phyloP scores from a whole-genome alignment of 495 filamentous ascomycete species.

The Cercophora sp. region DNA sequence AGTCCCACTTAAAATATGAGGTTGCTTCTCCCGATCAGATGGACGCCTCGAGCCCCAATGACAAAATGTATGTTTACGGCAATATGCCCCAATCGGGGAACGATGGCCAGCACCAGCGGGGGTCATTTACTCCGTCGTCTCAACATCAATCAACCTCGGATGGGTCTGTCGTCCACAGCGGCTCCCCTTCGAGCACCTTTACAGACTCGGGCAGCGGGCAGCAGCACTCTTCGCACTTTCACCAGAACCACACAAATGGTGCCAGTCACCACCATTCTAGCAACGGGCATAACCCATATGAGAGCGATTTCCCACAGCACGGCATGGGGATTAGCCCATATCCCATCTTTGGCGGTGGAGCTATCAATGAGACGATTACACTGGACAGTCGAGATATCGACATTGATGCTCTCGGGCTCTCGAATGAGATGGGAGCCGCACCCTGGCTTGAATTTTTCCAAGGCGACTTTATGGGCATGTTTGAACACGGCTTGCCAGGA shows the following conservation, averaged over 20 bases:
- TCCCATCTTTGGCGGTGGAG: constrained; percentile 37
- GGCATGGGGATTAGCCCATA: constrained; percentile 37
- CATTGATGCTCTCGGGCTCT: constrained; percentile 37
- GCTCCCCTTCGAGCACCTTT: constrained; percentile 33
- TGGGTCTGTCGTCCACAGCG: constrained; percentile 24
- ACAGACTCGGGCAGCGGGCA: constrained; percentile 15
- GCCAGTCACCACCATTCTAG: not conserved
- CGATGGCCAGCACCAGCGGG: constrained; percentile 11
- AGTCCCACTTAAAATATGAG: constrained; percentile 37
- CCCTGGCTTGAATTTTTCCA: constrained; percentile 32
- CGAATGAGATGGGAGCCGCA: constrained; percentile 30
- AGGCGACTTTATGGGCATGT: constrained; percentile 22
- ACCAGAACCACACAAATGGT: constrained; percentile 9
- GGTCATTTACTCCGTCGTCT: constrained; percentile 23
- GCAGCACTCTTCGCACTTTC: constrained; percentile 13
- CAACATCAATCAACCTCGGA: constrained; percentile 35
- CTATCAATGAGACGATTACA: constrained; percentile 52
- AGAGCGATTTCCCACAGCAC: constrained; percentile 35
- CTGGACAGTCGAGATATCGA: constrained; percentile 71
- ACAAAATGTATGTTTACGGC: constrained; percentile 25
- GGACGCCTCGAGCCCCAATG: constrained; percentile 17
- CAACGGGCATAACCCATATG: constrained; percentile 23
- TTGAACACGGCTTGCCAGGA: constrained; percentile 18
- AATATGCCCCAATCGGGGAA: constrained; percentile 15
- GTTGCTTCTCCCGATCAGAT: constrained; percentile 28